phyloP scores from a whole-genome alignment of 495 filamentous ascomycete species.

The Trichocladium antarcticum region DNA sequence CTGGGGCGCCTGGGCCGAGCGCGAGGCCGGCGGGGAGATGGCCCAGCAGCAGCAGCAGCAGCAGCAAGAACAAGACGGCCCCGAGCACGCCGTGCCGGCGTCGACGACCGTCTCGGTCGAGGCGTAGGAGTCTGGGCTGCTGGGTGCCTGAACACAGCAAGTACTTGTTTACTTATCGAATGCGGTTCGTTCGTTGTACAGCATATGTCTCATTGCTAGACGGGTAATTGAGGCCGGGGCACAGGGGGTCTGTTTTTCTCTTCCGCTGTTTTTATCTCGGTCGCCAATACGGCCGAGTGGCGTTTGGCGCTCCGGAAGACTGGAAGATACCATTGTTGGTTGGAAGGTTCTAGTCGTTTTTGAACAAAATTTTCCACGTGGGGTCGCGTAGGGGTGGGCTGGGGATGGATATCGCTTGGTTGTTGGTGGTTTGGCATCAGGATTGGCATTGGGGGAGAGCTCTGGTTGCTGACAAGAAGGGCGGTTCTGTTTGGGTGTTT shows the following conservation, averaged over 20 bases:
- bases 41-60: slow-evolving; percentile 31
- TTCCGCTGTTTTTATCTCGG: slow-evolving; percentile 12
- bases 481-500: no score
- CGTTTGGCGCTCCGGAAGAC: slow-evolving; percentile 22
- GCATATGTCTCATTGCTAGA: slow-evolving; percentile 8
- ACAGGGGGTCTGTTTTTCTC: slow-evolving; percentile 1
- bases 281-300: slow-evolving; percentile 21
- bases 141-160: not conserved
- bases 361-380: not conserved
- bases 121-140: slow-evolving; percentile 13
- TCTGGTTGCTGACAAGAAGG: not conserved
- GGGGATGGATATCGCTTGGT: not conserved
- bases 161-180: not conserved
- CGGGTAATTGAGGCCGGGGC: not conserved
- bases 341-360: slow-evolving; percentile 10
- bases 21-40: slow-evolving; percentile 53
- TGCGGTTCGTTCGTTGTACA: slow-evolving; percentile 13
- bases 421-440: not conserved
- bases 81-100: slow-evolving; percentile 24
- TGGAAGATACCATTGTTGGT: slow-evolving; percentile 24
- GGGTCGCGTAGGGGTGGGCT: not conserved
- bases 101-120: slow-evolving; percentile 20
- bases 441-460: not conserved
- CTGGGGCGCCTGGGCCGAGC: slow-evolving; percentile 94
- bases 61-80: slow-evolving; percentile 21